These are phyloP conservation scores for Phoenix dactylifera DNA, from an alignment of 176 grass and related monocot genomes.

Conservation along the genomic window DNA sequence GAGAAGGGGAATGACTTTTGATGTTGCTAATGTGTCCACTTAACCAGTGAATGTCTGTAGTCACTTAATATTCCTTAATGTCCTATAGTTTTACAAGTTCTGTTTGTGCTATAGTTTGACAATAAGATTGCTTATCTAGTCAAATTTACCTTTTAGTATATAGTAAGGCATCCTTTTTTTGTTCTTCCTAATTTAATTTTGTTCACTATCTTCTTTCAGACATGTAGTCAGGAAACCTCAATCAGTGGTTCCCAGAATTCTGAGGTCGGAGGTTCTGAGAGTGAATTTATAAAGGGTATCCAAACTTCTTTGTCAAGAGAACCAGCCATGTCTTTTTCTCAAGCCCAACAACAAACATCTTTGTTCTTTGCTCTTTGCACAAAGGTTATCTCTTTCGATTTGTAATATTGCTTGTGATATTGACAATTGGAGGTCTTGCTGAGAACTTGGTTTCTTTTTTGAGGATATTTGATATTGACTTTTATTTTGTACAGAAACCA, in stretches of 20 bases:
- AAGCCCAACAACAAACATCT: slow-evolving; percentile 59
- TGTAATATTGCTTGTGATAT: too few species aligned
- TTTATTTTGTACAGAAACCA: slow-evolving; percentile 51
- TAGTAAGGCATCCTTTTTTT: neutral
- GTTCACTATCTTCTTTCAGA: slow-evolving; percentile 20
- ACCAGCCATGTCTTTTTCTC: slow-evolving; percentile 37
- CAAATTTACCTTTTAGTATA: too few species aligned
- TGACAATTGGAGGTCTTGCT: too few species aligned
- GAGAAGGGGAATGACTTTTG: too few species aligned
- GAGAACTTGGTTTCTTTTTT: neutral
- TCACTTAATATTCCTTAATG: too few species aligned
- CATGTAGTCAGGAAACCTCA: slow-evolving; percentile 45
- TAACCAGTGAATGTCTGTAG: too few species aligned
- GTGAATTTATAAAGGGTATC: slow-evolving; percentile 25
- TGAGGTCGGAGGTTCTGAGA: slow-evolving; percentile 42
- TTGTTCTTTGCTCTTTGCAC: slow-evolving; percentile 97
- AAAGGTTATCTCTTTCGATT: slow-evolving; percentile 38
- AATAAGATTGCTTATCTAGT: too few species aligned
- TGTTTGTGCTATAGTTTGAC: too few species aligned
- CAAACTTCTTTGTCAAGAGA: slow-evolving; percentile 28
- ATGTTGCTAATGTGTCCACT: too few species aligned
- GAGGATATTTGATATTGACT: neutral
- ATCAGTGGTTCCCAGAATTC: slow-evolving; percentile 42
- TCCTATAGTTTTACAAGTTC: too few species aligned
- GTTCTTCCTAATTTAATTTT: neutral